Percentiles rank a stretch among this genome's conserved stretches.
These are phyloP conservation scores for Lathyrus tuberosus DNA, from an alignment of 306 rosid genomes.

Conservation along the genomic window DNA sequence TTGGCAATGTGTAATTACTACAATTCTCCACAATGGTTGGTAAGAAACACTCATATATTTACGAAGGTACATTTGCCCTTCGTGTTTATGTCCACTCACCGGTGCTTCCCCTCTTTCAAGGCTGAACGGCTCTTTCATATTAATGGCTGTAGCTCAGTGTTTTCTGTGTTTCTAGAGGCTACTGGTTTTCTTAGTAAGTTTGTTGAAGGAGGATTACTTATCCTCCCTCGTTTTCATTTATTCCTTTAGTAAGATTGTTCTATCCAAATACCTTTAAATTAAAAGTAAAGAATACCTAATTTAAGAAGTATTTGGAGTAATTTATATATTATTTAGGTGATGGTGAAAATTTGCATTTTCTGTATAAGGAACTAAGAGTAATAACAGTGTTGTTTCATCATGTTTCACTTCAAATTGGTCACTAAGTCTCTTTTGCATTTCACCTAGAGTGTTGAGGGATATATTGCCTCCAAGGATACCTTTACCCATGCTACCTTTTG, in stretches of 20 bases:
- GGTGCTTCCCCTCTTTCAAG: not conserved
- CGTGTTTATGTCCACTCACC: conserved; percentile 2
- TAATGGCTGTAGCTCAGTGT: not conserved
- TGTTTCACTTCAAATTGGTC: not conserved
- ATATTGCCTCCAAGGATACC: not conserved
- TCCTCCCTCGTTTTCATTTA: not conserved
- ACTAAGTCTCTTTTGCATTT: not conserved
- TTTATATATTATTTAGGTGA: conserved; percentile 2
- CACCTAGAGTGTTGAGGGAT: not conserved
- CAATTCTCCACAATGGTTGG: conserved; percentile 6
- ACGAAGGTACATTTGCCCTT: not conserved
- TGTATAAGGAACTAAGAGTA: conserved; percentile 10
- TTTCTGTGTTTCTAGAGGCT: not conserved
- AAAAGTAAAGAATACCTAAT: not conserved
- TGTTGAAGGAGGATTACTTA: conserved; percentile 5
- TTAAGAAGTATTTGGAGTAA: not conserved
- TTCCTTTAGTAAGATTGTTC: not conserved
- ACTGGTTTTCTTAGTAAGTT: not conserved
- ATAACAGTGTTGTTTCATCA: not conserved
- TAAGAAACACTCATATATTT: not conserved
- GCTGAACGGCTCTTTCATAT: not conserved
- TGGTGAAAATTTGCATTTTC: not conserved
- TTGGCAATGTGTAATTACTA: not conserved
- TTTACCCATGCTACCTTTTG: not conserved
- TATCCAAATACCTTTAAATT: not conserved